Conservation (phyloP, 1,284 basidiomycete genomes). For the Cystobasidiaceae sp. region DNA sequence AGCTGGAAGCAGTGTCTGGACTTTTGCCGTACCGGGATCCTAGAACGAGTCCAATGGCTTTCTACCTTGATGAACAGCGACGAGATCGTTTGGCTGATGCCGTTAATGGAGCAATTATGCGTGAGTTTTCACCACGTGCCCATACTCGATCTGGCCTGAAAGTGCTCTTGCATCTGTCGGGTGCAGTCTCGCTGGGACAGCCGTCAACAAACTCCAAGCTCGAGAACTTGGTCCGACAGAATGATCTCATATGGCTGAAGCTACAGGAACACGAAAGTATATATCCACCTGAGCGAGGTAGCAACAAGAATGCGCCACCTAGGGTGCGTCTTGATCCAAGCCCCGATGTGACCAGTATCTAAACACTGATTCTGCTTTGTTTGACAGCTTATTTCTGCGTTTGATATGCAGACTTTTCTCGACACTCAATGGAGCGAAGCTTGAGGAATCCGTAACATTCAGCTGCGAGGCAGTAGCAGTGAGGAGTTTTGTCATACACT, state of each 20-base stretch:
- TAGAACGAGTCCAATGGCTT: slow-evolving; percentile 61
- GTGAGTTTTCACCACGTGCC: no score
- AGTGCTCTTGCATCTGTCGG: not conserved
- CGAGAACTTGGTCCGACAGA: slow-evolving; percentile 10
- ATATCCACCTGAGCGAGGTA: slow-evolving; percentile 13
- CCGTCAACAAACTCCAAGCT: slow-evolving; percentile 19
- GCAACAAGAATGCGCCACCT: slow-evolving; percentile 11
- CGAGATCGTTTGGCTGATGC: slow-evolving; percentile 75
- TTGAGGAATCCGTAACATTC: not conserved
- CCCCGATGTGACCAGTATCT: no score
- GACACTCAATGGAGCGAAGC: not conserved
- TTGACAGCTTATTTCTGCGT: slow-evolving; percentile 9
- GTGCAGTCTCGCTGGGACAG: slow-evolving; percentile 17
- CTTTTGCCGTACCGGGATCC: slow-evolving; percentile 70
- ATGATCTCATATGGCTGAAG: slow-evolving; percentile 6
- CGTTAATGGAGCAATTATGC: slow-evolving; percentile 74
- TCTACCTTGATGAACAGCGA: slow-evolving; percentile 65
- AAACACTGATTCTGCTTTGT: not conserved
- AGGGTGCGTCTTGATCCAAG: not conserved
- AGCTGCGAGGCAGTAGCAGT: no score
- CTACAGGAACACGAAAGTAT: slow-evolving; percentile 12
- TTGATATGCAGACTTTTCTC: slow-evolving; percentile 18
- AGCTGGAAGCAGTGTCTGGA: slow-evolving; percentile 65
- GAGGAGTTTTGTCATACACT: no score
- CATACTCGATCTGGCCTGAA: not conserved